Conservation (phyloP, 2,329 filamentous ascomycete species). For the Penicillium sp. region DNA sequence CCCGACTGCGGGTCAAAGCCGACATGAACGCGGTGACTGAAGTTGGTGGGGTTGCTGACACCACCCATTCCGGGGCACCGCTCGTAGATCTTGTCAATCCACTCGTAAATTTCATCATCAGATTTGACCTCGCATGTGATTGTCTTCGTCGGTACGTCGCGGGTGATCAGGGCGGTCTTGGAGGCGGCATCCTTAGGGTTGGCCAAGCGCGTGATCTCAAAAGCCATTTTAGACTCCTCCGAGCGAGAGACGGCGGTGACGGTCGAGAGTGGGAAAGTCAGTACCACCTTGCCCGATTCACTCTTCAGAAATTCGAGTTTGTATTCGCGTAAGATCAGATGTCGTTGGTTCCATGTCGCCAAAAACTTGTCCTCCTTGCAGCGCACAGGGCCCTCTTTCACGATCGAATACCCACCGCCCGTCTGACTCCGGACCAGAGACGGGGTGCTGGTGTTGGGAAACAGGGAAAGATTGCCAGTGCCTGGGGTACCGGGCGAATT, state of each 20-base stretch:
- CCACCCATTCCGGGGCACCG: constrained; percentile 96
- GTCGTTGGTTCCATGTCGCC: constrained; percentile 89
- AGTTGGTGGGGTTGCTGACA: constrained; percentile 97
- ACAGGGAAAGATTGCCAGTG: constrained; percentile 54
- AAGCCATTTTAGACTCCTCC: constrained; percentile 85
- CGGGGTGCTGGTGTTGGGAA: constrained; percentile 69
- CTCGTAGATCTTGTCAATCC: constrained; percentile 97
- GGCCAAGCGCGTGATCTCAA: constrained; percentile 78
- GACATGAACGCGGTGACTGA: constrained; percentile 94
- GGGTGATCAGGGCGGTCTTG: constrained; percentile 69
- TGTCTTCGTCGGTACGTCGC: constrained; percentile 76
- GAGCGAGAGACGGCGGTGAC: constrained; percentile 88
- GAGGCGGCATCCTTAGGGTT: constrained; percentile 59
- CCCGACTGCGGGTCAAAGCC: constrained; percentile 95
- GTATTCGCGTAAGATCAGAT: constrained; percentile 86
- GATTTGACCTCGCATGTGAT: constrained; percentile 91
- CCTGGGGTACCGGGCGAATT: constrained; percentile 60
- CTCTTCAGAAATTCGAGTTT: constrained; percentile 93
- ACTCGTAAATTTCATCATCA: constrained; percentile 96
- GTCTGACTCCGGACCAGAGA: constrained; percentile 62
- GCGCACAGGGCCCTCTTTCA: constrained; percentile 61
- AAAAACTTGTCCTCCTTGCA: constrained; percentile 75
- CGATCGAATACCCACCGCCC: constrained; percentile 67
- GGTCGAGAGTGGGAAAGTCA: constrained; percentile 79
- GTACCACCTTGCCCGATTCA: constrained; percentile 81